Percentiles rank a stretch among this genome's conserved stretches.
Evolutionary conservation across 2,329 filamentous ascomycete species (phyloP).

Genomic region (Arthrinium phaeospermum): DNA sequence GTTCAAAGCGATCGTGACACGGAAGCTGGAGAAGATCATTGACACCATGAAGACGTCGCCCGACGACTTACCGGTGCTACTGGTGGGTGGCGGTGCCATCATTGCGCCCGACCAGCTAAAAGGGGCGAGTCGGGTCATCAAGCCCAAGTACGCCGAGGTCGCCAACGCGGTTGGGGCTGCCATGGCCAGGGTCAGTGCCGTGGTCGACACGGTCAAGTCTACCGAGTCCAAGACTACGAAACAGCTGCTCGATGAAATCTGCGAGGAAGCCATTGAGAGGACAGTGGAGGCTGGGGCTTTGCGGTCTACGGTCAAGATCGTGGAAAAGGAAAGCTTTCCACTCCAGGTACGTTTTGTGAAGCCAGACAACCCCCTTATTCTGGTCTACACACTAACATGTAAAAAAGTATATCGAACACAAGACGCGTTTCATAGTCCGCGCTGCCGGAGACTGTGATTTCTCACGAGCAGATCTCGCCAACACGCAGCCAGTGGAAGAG

Average conservation of each 20-base stretch:
- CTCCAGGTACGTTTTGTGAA: conserved; percentile 47
- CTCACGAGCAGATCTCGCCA: conserved; percentile 37
- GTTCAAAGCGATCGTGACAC: conserved; percentile 33
- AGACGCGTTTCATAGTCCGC: conserved; percentile 61
- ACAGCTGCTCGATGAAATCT: conserved; percentile 46
- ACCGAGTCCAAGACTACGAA: conserved; percentile 48
- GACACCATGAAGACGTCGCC: conserved; percentile 69
- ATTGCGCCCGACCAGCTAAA: conserved; percentile 60
- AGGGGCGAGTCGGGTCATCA: conserved; percentile 62
- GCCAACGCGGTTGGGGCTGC: conserved; percentile 71
- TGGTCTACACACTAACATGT: neutral
- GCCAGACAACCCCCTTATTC: neutral
- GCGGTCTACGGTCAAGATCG: conserved; percentile 50
- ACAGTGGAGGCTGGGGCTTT: conserved; percentile 53
- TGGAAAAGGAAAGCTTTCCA: conserved; percentile 60
- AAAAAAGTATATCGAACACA: conserved; percentile 55
- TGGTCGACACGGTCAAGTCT: conserved; percentile 56
- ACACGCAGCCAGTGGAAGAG: neutral
- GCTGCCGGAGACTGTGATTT: conserved; percentile 65
- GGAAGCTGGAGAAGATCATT: conserved; percentile 45
- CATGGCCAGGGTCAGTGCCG: conserved; percentile 63
- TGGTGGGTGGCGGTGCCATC: conserved; percentile 68
- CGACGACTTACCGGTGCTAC: conserved; percentile 62
- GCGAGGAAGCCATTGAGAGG: conserved; percentile 48
- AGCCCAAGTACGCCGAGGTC: conserved; percentile 61